A percentile compares a stretch with the other conserved stretches of the same genome.
phyloP scores from a whole-genome alignment of 371 early-diverging fungal genomes.

The Syncephalastrum monosporum region DNA sequence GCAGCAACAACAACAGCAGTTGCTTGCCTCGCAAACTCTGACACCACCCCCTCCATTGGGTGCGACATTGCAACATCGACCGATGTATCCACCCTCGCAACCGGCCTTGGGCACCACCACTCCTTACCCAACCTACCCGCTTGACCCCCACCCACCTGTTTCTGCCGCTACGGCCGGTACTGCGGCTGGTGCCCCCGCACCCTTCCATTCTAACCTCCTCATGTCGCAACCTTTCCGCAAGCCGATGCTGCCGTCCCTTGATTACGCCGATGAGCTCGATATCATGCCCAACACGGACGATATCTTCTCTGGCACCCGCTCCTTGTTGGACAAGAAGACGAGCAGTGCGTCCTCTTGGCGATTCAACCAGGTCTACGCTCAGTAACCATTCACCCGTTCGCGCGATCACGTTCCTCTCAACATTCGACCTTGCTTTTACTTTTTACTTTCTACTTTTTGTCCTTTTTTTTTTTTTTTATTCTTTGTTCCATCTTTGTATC shows the following conservation, averaged over 20 bases:
- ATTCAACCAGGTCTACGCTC: conserved; percentile 23
- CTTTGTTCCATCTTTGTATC: conserved; percentile 6
- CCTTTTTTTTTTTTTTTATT: conserved; percentile 5
- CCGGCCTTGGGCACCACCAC: too few relatives aligned
- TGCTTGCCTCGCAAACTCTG: too few relatives aligned
- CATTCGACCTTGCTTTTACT: conserved; percentile 12
- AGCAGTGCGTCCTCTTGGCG: conserved; percentile 16
- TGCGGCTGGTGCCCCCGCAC: too few relatives aligned
- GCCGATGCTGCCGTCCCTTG: not conserved
- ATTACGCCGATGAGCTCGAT: conserved; percentile 11
- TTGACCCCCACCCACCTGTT: too few relatives aligned
- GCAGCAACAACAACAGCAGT: too few relatives aligned
- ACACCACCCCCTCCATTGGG: too few relatives aligned
- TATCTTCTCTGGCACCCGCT: conserved; percentile 10
- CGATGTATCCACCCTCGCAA: conserved; percentile 1
- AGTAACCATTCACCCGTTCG: conserved; percentile 9
- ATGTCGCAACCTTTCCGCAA: too few relatives aligned
- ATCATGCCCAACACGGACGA: conserved; percentile 13
- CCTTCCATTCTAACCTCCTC: too few relatives aligned
- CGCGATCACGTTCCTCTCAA: conserved; percentile 5
- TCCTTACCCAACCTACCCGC: too few relatives aligned
- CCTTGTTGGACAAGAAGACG: conserved; percentile 18
- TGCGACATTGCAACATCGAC: conserved; percentile 4
- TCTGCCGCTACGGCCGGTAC: too few relatives aligned
- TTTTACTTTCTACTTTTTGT: conserved; percentile 2